These are phyloP conservation scores for Taiozyma sp. DNA, from an alignment of 1,139 yeast genomes.

Conservation along the genomic window DNA sequence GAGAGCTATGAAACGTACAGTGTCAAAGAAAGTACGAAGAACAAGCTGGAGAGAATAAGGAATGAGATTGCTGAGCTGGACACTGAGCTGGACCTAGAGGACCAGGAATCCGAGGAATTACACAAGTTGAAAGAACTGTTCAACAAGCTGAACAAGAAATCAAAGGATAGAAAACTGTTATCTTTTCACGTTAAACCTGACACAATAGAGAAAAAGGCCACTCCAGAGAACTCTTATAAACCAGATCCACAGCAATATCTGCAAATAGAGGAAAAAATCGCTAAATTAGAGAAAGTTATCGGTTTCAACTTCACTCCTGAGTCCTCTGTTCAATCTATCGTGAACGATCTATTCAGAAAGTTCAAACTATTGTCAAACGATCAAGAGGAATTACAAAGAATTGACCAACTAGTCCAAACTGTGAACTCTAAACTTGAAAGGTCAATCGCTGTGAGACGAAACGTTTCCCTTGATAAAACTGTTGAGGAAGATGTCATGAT, in stretches of 20 bases:
- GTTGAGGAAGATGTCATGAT: constrained; percentile 27
- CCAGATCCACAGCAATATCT: constrained; percentile 2
- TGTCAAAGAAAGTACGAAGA: constrained; percentile 36
- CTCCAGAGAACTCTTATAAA: neutral
- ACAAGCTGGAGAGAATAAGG: constrained; percentile 40
- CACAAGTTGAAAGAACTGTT: constrained; percentile 12
- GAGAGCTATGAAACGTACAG: constrained; percentile 26
- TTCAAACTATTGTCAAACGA: constrained; percentile 24
- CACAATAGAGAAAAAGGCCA: neutral
- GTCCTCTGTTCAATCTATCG: constrained; percentile 17
- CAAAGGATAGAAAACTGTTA: constrained; percentile 9
- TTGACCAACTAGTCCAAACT: constrained; percentile 34
- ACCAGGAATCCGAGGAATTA: constrained; percentile 10
- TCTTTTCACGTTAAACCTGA: constrained; percentile 9
- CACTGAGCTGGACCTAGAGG: constrained; percentile 11
- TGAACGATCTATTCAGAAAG: constrained; percentile 25
- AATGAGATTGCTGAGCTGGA: constrained; percentile 40
- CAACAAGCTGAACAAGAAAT: constrained; percentile 9
- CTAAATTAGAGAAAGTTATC: constrained; percentile 19
- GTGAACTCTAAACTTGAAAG: constrained; percentile 30
- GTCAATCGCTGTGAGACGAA: constrained; percentile 22
- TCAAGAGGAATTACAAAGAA: constrained; percentile 15
- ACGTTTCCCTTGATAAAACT: constrained; percentile 10
- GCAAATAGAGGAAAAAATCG: constrained; percentile 24
- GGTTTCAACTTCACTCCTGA: constrained; percentile 11